These are phyloP conservation scores for Colletotrichum paranaense DNA, from an alignment of 2,329 filamentous ascomycete genomes.

Conservation along the genomic window DNA sequence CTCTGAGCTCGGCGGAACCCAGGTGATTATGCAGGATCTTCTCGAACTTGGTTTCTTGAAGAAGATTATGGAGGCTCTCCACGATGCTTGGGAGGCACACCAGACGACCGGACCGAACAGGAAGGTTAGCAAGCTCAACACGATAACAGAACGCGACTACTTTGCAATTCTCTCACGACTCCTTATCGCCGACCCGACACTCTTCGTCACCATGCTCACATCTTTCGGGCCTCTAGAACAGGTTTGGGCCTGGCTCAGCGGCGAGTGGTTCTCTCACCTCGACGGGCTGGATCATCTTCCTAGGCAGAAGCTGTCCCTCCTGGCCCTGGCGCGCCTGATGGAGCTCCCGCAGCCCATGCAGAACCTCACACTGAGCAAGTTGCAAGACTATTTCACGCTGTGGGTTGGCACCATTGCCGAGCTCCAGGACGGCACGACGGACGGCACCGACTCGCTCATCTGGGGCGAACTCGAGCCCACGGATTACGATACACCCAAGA, in stretches of 20 bases:
- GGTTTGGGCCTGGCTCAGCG: constrained; percentile 69
- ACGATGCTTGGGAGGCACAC: constrained; percentile 77
- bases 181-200: constrained; percentile 75
- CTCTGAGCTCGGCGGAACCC: constrained; percentile 71
- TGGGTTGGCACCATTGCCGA: constrained; percentile 80
- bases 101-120: constrained; percentile 85
- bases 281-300: constrained; percentile 74
- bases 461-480: constrained; percentile 53
- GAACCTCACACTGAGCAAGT: constrained; percentile 66
- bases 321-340: constrained; percentile 78
- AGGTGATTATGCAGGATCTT: constrained; percentile 73
- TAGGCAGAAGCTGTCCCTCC: constrained; percentile 76
- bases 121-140: constrained; percentile 75
- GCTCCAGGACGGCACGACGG: constrained; percentile 69
- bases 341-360: constrained; percentile 70
- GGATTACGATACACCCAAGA: constrained; percentile 69
- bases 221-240: constrained; percentile 58
- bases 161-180: constrained; percentile 85
- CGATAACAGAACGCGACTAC: constrained; percentile 85
- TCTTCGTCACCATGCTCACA: constrained; percentile 71
- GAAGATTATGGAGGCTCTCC: constrained; percentile 73
- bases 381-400: constrained; percentile 80
- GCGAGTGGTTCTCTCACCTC: constrained; percentile 76
- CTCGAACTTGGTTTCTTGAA: constrained; percentile 71
- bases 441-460: constrained; percentile 64